Conservation (phyloP, 2,329 filamentous ascomycete species). For the Cytospora leucostoma region DNA sequence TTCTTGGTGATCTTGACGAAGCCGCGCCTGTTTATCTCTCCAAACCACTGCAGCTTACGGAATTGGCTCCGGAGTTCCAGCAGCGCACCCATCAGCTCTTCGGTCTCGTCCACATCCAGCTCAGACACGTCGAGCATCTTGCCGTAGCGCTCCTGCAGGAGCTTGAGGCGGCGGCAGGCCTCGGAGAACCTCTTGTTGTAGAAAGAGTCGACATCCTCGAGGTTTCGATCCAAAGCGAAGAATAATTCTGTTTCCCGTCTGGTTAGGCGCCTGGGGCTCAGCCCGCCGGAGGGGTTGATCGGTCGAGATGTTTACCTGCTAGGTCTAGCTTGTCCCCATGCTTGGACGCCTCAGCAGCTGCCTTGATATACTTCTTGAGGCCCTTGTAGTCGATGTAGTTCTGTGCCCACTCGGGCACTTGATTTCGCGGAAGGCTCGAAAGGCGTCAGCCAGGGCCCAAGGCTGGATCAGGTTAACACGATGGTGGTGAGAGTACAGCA, state of each 20-base stretch:
- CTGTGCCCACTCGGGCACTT: slow-evolving; percentile 83
- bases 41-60: slow-evolving; percentile 95
- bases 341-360: slow-evolving; percentile 65
- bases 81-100: slow-evolving; percentile 87
- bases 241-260: slow-evolving; percentile 75
- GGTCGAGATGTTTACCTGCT: slow-evolving; percentile 67
- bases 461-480: not conserved
- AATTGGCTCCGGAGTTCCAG: slow-evolving; percentile 85
- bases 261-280: slow-evolving; percentile 41
- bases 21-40: slow-evolving; percentile 90
- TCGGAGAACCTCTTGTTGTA: slow-evolving; percentile 96
- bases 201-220: slow-evolving; percentile 94
- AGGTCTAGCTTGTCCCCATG: slow-evolving; percentile 79
- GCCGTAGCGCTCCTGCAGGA: slow-evolving; percentile 87
- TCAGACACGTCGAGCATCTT: slow-evolving; percentile 68
- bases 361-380: slow-evolving; percentile 94
- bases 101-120: slow-evolving; percentile 83
- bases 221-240: slow-evolving; percentile 92
- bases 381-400: slow-evolving; percentile 89
- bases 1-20: slow-evolving; percentile 99
- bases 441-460: no score
- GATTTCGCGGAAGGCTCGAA: slow-evolving; percentile 66
- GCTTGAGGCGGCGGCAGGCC: slow-evolving; percentile 77
- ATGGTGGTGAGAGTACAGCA: slow-evolving; percentile 11
- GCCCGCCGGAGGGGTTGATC: slow-evolving; percentile 29